A percentile compares a stretch with the other conserved stretches of the same genome.
phyloP scores from a whole-genome alignment of 2,329 filamentous ascomycete species.

The Fusarium sororula region DNA sequence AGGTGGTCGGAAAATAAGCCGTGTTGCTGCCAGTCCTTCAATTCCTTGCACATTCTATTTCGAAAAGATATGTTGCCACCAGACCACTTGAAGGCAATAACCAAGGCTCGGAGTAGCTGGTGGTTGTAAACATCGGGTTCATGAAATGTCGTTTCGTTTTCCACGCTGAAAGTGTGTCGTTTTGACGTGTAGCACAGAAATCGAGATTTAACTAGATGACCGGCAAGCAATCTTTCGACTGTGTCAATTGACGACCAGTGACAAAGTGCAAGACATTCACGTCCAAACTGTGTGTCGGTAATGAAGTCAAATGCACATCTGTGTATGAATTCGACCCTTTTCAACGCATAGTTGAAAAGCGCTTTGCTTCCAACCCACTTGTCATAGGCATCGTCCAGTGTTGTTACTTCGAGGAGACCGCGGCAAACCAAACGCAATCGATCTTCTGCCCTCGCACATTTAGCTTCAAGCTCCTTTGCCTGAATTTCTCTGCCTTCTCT shows the following conservation, averaged over 20 bases:
- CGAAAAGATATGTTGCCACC: fast-evolving
- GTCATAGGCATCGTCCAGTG: fast-evolving
- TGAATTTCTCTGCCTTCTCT: fast-evolving
- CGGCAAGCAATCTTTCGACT: background rate
- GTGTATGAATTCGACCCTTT: background rate
- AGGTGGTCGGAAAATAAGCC: fast-evolving
- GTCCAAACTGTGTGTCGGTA: fast-evolving
- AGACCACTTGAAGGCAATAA: fast-evolving
- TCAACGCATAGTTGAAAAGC: fast-evolving
- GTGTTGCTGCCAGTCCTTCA: background rate
- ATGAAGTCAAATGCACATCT: background rate
- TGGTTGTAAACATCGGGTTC: no score
- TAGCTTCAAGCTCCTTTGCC: fast-evolving
- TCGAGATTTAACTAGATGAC: fast-evolving
- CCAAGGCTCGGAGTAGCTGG: fast-evolving
- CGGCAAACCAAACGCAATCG: background rate
- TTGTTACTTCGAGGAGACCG: background rate
- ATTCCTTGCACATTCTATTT: fast-evolving
- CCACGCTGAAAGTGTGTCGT: no score
- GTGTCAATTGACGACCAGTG: fast-evolving
- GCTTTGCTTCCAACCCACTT: fast-evolving
- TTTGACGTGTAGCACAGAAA: background rate
- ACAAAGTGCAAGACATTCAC: background rate
- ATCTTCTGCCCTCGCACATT: fast-evolving
- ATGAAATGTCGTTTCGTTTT: no score